Evolutionary conservation across 2,329 filamentous ascomycete species (phyloP).

Genomic region (Ramularia endophylla): DNA sequence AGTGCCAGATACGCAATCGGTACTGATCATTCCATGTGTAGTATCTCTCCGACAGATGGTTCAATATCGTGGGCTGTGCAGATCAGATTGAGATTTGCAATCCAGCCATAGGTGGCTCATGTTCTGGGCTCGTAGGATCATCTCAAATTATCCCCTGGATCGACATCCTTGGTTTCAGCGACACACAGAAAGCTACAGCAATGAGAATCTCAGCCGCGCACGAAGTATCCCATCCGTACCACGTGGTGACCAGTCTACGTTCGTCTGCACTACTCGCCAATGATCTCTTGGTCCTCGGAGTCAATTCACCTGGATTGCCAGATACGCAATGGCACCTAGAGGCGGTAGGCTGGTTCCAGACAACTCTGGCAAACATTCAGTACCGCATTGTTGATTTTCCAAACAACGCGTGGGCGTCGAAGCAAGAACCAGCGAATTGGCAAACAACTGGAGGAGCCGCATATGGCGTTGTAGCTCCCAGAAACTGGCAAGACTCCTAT

Average conservation of each 20-base stretch:
- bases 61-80: slow-evolving; percentile 1
- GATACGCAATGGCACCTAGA: slow-evolving; percentile 3
- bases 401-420: slow-evolving; percentile 1
- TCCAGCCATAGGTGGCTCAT: neutral
- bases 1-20: too few relatives aligned
- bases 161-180: neutral
- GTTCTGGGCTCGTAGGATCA: too few relatives aligned
- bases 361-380: slow-evolving; percentile 5
- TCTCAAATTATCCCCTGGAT: neutral
- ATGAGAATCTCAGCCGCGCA: neutral
- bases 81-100: slow-evolving; percentile 3
- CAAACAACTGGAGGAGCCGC: too few relatives aligned
- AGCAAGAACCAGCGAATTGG: too few relatives aligned
- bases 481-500: neutral
- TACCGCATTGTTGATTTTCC: slow-evolving; percentile 5
- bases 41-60: slow-evolving; percentile 1
- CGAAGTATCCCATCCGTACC: slow-evolving; percentile 1
- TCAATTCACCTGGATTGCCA: slow-evolving; percentile 1
- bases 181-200: slow-evolving; percentile 1
- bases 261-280: neutral
- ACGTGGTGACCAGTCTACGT: neutral
- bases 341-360: slow-evolving; percentile 2
- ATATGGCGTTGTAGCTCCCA: too few relatives aligned
- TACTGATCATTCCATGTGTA: neutral
- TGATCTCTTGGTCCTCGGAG: neutral